Conservation (phyloP, 352 stramenopile species). For the Pseudoperonospora humuli region DNA sequence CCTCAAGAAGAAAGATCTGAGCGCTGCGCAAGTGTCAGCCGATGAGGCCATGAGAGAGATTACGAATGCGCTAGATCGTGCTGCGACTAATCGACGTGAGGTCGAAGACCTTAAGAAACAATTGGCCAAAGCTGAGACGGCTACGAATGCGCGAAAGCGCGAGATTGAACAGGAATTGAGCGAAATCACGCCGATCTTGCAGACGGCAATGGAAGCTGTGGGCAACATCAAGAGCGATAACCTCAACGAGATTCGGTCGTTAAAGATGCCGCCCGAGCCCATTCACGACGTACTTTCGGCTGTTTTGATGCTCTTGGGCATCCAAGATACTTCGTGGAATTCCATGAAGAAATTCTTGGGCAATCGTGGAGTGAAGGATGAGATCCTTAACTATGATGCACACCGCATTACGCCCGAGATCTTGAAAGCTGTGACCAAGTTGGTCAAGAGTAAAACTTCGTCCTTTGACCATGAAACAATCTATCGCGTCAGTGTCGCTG, state of each 20-base stretch:
- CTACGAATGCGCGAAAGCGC: no score
- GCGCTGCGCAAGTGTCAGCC: no score
- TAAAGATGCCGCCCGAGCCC: constrained; percentile 92
- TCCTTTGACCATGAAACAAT: constrained; percentile 94
- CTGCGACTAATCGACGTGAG: no score
- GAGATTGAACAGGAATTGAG: constrained; percentile 91
- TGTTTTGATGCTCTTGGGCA: constrained; percentile 93
- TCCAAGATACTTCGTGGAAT: constrained; percentile 93
- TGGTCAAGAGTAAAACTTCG: constrained; percentile 90
- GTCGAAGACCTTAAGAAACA: no score
- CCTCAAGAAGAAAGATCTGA: no score
- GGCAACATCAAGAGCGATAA: constrained; percentile 95
- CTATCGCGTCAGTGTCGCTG: constrained; percentile 90
- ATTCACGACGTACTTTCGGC: constrained; percentile 93
- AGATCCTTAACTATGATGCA: constrained; percentile 93
- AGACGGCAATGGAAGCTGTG: constrained; percentile 87
- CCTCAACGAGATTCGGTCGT: constrained; percentile 91
- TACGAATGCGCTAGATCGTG: no score
- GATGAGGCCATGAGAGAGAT: no score
- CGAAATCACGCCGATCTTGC: constrained; percentile 88
- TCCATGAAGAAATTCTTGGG: constrained; percentile 96
- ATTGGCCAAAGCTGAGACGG: no score
- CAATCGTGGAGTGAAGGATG: constrained; percentile 92
- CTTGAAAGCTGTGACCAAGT: constrained; percentile 84
- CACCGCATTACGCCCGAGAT: constrained; percentile 88